Evolutionary conservation across 1,284 basidiomycete genomes (phyloP).

Genomic region (Microbotryum violaceum): DNA sequence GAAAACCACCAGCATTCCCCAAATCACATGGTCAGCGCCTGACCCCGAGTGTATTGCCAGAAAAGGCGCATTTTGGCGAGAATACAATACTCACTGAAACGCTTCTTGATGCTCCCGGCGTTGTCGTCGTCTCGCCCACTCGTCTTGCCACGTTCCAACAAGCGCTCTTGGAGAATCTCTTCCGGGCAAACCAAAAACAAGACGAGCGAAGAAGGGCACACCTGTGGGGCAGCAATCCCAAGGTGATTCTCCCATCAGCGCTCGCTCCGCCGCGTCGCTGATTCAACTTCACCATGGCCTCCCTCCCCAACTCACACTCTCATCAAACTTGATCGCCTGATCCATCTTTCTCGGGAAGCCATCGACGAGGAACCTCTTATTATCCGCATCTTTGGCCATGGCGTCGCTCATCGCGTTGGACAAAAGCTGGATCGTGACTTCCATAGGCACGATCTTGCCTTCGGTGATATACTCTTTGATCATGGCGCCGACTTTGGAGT

Average conservation of each 20-base stretch:
- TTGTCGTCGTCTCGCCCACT: slow-evolving; percentile 96
- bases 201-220: slow-evolving; percentile 70
- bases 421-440: slow-evolving; percentile 91
- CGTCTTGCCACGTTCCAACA: slow-evolving; percentile 85
- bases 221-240: slow-evolving; percentile 45
- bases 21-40: background rate
- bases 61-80: background rate
- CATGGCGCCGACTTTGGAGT: slow-evolving; percentile 75
- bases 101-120: slow-evolving; percentile 87
- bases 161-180: slow-evolving; percentile 74
- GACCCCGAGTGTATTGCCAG: background rate
- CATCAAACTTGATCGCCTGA: slow-evolving; percentile 88
- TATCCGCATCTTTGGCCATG: slow-evolving; percentile 47
- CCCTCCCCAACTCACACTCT: slow-evolving; percentile 53
- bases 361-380: slow-evolving; percentile 87
- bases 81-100: slow-evolving; percentile 61
- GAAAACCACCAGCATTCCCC: slow-evolving; percentile 8
- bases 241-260: background rate
- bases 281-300: background rate
- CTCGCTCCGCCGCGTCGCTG: background rate
- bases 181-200: slow-evolving; percentile 87
- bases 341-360: slow-evolving; percentile 99
- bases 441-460: slow-evolving; percentile 92
- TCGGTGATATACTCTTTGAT: slow-evolving; percentile 86
- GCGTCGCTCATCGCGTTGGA: slow-evolving; percentile 81